Evolutionary conservation across 495 filamentous ascomycete species (phyloP).

Genomic region (Rhizodiscina lignyota): DNA sequence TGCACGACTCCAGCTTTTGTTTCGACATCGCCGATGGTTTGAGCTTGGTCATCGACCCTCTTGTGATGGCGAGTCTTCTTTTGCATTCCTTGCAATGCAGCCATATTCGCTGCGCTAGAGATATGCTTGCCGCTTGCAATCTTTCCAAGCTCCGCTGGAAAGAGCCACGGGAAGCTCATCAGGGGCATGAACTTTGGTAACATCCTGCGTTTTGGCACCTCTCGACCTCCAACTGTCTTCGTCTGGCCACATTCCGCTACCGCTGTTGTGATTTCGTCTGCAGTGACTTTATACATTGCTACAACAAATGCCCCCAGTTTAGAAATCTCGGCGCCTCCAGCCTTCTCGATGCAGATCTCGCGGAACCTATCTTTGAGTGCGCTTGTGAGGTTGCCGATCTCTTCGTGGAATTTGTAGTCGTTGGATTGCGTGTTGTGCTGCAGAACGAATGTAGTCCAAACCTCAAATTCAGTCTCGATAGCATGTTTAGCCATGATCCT

Average conservation of each 20-base stretch:
- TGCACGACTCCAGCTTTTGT: slow-evolving; percentile 15
- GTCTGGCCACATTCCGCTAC: slow-evolving; percentile 25
- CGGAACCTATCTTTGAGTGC: slow-evolving; percentile 51
- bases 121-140: too few species aligned
- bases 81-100: slow-evolving; percentile 2
- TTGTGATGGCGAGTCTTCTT: neutral
- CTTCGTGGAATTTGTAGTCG: slow-evolving; percentile 79
- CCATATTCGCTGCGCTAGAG: too few species aligned
- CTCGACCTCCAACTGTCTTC: slow-evolving; percentile 18
- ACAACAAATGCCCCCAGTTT: slow-evolving; percentile 36
- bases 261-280: slow-evolving; percentile 44
- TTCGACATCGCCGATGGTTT: slow-evolving; percentile 5
- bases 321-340: slow-evolving; percentile 26
- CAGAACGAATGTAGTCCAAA: slow-evolving; percentile 73
- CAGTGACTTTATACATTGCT: slow-evolving; percentile 76
- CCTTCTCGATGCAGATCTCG: slow-evolving; percentile 41
- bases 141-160: slow-evolving; percentile 51
- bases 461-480: slow-evolving; percentile 79
- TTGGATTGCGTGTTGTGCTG: slow-evolving; percentile 43
- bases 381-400: slow-evolving; percentile 47
- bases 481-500: slow-evolving; percentile 76
- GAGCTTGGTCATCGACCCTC: neutral
- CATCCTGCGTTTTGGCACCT: slow-evolving; percentile 19
- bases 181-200: slow-evolving; percentile 44
- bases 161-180: slow-evolving; percentile 91